These are phyloP conservation scores for Fusarium solani-melongenae DNA, from an alignment of 2,329 filamentous ascomycete genomes.

Conservation along the genomic window DNA sequence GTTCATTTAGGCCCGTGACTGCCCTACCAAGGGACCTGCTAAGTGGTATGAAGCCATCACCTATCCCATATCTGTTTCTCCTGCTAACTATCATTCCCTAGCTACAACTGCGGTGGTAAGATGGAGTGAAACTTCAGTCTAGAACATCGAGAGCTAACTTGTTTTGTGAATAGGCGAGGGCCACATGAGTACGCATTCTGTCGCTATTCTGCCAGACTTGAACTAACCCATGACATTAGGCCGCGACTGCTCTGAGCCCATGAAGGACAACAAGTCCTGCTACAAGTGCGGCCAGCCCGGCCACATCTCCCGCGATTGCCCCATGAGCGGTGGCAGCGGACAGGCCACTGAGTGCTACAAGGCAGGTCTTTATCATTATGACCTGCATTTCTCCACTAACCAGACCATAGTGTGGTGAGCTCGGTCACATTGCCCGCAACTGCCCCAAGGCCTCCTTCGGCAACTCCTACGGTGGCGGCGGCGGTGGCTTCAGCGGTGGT, in stretches of 20 bases:
- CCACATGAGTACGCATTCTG: slow-evolving; percentile 78
- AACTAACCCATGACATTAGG: slow-evolving; percentile 59
- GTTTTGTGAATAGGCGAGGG: slow-evolving; percentile 63
- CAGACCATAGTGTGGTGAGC: slow-evolving; percentile 78
- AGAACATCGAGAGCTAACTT: slow-evolving; percentile 38
- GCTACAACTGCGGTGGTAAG: slow-evolving; percentile 86
- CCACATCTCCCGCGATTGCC: slow-evolving; percentile 93
- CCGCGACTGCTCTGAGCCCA: slow-evolving; percentile 90
- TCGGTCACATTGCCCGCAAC: slow-evolving; percentile 95
- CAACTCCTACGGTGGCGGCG: slow-evolving; percentile 59
- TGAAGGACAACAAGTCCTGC: slow-evolving; percentile 86
- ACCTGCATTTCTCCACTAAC: slow-evolving; percentile 13
- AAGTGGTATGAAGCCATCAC: slow-evolving; percentile 73
- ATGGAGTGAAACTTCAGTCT: background rate
- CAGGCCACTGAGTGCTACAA: slow-evolving; percentile 89
- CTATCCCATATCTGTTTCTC: background rate
- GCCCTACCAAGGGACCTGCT: slow-evolving; percentile 83
- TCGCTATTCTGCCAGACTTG: background rate
- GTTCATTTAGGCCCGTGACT: slow-evolving; percentile 77
- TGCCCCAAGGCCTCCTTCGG: slow-evolving; percentile 75
- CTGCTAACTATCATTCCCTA: slow-evolving; percentile 47
- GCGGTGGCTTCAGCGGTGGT: slow-evolving; percentile 62
- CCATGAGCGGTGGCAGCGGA: slow-evolving; percentile 60
- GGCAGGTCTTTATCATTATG: slow-evolving; percentile 48
- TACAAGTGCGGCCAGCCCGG: slow-evolving; percentile 84